Evolutionary conservation across 208 protist genomes (phyloP), one percentile per base, ranked within the genome.

Genomic region (Acanthamoeba culbertsoni): DNA sequence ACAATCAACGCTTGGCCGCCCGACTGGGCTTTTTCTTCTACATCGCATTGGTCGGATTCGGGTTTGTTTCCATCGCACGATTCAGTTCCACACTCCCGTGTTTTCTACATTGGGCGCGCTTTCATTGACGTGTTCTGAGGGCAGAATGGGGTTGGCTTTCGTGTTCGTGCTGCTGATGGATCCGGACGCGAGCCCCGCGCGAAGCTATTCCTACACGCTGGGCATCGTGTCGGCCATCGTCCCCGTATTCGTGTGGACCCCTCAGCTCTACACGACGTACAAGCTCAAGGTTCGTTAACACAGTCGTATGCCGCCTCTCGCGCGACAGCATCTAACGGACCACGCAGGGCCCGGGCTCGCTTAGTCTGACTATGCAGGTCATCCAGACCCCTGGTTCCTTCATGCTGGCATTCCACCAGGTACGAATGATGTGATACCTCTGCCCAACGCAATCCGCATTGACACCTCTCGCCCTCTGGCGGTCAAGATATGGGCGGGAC

Each of bases 231-330:
- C 82, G 1, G 82, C 82, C 26, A 43, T 90, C 40, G 26, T 90
- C 4, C 82, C 82, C 20, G 23, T 90, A 26, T 90, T 90, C 53
- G 57, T 68, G 0, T 90, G 82, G 82, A 90, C 82, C 3, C 82
- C 82, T 12, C 82, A 90, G 42, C 48, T 90, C 57, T 90, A 68
- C 55, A 68, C 57, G 2, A 90, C 82, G 26, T 90, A 68, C 82
- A 90, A 90, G 53, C 45, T 71, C 33, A 90, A 68, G 82, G 79
- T 62, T n/a, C n/a, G n/a, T n/a, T n/a, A n/a, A n/a, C n/a, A n/a
- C n/a, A n/a, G n/a, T n/a, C n/a, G n/a, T n/a, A n/a, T n/a, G n/a
- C n/a, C n/a, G 16, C 51, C 16, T 59, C 14, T 23, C 51, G 51
- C 51, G 51, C 51, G 51, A 59, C 23, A 59, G 51, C 16, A 14